Percentiles rank a stretch among this genome's conserved stretches.
Evolutionary conservation across 441 rosid species (phyloP).

Genomic region (Eutrema salsugineum): DNA sequence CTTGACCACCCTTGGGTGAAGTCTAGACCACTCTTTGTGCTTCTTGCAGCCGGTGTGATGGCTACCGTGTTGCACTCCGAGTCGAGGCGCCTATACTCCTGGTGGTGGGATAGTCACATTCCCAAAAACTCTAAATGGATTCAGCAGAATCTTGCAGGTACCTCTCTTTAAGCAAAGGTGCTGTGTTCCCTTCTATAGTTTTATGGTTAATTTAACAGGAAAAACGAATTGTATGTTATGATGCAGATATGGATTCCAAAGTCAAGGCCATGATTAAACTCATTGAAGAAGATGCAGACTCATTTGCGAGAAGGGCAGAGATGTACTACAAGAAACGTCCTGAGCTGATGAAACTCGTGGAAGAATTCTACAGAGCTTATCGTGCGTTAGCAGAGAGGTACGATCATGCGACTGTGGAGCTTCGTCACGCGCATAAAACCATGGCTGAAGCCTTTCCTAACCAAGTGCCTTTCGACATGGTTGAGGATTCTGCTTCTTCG

Average conservation of each 20-base stretch:
- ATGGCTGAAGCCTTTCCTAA: constrained; percentile 76
- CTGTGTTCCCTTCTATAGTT: too few species aligned
- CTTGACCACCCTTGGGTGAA: constrained; percentile 42
- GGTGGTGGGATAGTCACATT: constrained; percentile 94
- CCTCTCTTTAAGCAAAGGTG: too few species aligned
- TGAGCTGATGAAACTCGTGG: constrained; percentile 76
- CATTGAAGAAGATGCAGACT: constrained; percentile 85
- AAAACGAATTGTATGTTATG: too few species aligned
- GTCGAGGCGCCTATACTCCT: constrained; percentile 64
- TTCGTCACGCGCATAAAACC: constrained; percentile 79
- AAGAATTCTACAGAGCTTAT: constrained; percentile 80
- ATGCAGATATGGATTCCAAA: constrained; percentile 74
- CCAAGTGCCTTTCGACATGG: constrained; percentile 50
- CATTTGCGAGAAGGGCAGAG: constrained; percentile 86
- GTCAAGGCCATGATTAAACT: constrained; percentile 81
- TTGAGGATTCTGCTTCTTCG: constrained; percentile 51
- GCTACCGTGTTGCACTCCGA: constrained; percentile 53
- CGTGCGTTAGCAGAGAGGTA: constrained; percentile 85
- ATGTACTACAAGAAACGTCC: constrained; percentile 89
- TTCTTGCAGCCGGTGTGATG: constrained; percentile 47
- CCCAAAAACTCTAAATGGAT: constrained; percentile 93
- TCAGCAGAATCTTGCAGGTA: constrained; percentile 84
- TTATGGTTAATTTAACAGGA: too few species aligned
- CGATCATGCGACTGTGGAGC: constrained; percentile 69
- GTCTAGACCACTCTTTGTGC: constrained; percentile 38